Base-by-base conservation (phyloP, 345 rosid species). In the Cardamine resedifolia region DNA sequence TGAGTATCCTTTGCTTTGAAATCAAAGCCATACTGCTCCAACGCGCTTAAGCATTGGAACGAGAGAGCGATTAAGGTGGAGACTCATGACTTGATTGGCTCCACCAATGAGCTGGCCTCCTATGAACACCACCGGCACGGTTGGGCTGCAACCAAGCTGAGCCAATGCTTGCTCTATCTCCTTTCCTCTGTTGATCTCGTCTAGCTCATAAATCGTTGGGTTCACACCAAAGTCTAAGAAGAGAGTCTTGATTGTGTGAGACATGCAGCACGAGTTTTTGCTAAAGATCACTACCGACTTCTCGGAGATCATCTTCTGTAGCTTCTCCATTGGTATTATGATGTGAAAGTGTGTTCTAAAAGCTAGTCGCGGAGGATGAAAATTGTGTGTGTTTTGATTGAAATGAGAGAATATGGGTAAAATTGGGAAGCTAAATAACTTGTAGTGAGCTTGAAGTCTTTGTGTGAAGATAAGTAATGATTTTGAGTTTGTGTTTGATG, bases 231-330 rank as follows among this genome's bases (percentile, higher is more conserved):
- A 83, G 27, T 90, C 97, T 19, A 73, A 4, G 41, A 90, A 68
- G 57, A 90, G 84, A 10, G 83, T 81, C 81, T 78, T 83, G 84
- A 90, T 80, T 44, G 88, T 64, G 77, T 88, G 88, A 79, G 89
- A 84, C 89, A 90, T 85, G 77, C 84, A 81, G 63, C 97, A 90
- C 0, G 87, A 72, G 71, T 83, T 87, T 79, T 73, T 78, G 83
- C 92, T 88, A 78, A 90, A 90, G 66, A 90, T 85, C 81, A 88
- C 97, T 36, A 90, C 90, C 5, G 97, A 83, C 64, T 86, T 90
- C 77, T 85, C 88, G 1, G 89, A 63, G 55, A 81, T 87, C 81
- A 86, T 64, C 23, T 68, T 77, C 2, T 74, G 73, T 38, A 87
- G 78, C 47, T 78, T 85, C 6, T 90, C 91, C 96, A 90, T 85